These are phyloP conservation scores for Rhodomyrtus tomentosa DNA, from an alignment of 345 rosid genomes.

Conservation along the genomic window DNA sequence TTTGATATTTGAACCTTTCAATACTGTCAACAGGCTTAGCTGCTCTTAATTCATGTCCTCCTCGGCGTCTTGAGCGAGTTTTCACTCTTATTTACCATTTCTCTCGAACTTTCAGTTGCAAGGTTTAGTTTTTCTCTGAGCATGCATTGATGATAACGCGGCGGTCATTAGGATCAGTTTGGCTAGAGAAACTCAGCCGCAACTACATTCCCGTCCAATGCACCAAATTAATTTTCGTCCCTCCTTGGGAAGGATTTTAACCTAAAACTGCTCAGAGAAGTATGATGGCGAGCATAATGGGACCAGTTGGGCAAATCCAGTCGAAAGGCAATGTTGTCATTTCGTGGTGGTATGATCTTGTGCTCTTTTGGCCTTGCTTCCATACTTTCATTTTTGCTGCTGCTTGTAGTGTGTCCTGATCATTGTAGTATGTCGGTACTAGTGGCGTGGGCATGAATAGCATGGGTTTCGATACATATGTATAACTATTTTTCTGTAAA, in stretches of 20 bases:
- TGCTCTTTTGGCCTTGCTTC: neutral
- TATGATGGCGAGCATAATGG: slow-evolving; percentile 62
- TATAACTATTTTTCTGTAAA: neutral
- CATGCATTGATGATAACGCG: slow-evolving; percentile 83
- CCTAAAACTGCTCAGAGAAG: slow-evolving; percentile 63
- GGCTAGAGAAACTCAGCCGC: slow-evolving; percentile 96
- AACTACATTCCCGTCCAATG: slow-evolving; percentile 72
- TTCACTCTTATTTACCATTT: too few species aligned
- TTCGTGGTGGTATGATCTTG: neutral
- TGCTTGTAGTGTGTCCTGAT: neutral
- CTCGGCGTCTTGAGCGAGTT: neutral
- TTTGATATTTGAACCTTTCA: neutral
- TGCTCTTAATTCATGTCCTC: neutral
- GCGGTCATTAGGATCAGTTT: slow-evolving; percentile 85
- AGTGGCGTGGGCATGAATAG: neutral
- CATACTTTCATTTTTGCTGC: neutral
- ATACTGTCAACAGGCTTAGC: neutral
- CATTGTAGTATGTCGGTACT: neutral
- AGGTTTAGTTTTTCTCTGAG: slow-evolving; percentile 86
- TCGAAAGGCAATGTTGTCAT: slow-evolving; percentile 22
- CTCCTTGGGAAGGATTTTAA: slow-evolving; percentile 85
- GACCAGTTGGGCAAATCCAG: slow-evolving; percentile 23
- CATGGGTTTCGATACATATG: neutral
- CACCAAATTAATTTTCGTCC: slow-evolving; percentile 83
- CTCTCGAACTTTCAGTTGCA: slow-evolving; percentile 1